Conservation (phyloP, 2,329 filamentous ascomycete species). For the Aspergillus pseudoviridinutans region DNA sequence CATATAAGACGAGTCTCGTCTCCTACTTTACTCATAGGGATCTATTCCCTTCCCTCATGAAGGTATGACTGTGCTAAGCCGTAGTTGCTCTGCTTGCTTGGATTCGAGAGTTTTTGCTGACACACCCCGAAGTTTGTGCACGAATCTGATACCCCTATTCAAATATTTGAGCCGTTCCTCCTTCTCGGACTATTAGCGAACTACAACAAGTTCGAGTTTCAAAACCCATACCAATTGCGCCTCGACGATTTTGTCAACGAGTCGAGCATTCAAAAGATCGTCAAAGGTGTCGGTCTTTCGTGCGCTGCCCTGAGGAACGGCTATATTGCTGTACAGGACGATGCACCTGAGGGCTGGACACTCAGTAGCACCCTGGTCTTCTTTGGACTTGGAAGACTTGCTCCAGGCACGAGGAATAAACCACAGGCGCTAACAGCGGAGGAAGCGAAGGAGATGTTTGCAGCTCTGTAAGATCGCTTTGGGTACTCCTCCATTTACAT, state of each 20-base stretch:
- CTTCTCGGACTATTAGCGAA: constrained; percentile 86
- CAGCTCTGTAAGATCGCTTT: constrained; percentile 56
- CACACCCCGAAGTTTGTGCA: constrained; percentile 65
- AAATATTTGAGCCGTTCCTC: constrained; percentile 70
- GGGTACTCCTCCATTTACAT: constrained; percentile 8
- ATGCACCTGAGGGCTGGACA: constrained; percentile 85
- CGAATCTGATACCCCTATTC: constrained; percentile 63
- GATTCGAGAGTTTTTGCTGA: background rate
- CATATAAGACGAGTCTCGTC: constrained; percentile 88
- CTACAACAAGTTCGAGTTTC: constrained; percentile 99
- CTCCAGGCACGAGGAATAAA: constrained; percentile 62
- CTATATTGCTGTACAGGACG: constrained; percentile 84
- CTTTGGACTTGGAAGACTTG: constrained; percentile 75
- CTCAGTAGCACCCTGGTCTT: constrained; percentile 75
- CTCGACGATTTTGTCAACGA: constrained; percentile 97
- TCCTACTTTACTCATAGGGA: constrained; percentile 95
- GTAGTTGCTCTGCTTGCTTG: background rate
- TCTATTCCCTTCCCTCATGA: constrained; percentile 90
- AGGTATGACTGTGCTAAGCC: constrained; percentile 53
- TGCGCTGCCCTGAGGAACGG: constrained; percentile 65
- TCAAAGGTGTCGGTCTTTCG: constrained; percentile 68
- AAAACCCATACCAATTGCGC: constrained; percentile 90
- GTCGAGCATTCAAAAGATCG: constrained; percentile 74
- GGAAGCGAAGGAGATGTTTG: constrained; percentile 76
- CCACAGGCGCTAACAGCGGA: constrained; percentile 65